These are phyloP conservation scores for Chlorella sp. DNA, from an alignment of 139 green algal genomes.

Conservation along the genomic window DNA sequence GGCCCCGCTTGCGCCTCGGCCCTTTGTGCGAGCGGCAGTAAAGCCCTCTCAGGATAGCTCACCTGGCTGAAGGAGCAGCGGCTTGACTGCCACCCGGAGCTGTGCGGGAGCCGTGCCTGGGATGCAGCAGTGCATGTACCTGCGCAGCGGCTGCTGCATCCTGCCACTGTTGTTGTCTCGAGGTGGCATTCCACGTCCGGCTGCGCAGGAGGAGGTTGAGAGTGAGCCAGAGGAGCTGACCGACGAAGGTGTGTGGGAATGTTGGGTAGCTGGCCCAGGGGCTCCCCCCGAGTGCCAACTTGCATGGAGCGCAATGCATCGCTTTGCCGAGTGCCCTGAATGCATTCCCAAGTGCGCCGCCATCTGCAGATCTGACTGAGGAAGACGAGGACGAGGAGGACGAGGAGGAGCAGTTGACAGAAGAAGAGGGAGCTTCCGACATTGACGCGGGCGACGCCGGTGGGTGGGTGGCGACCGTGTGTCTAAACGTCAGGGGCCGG, in stretches of 20 bases:
- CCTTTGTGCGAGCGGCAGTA: no score
- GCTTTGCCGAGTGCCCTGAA: not conserved
- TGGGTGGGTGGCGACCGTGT: not conserved
- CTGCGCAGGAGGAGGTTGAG: constrained; percentile 22
- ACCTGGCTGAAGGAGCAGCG: no score
- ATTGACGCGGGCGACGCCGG: not conserved
- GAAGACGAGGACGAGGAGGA: constrained; percentile 13
- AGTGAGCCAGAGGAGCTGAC: constrained; percentile 18
- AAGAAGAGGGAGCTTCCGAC: not conserved
- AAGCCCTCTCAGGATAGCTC: no score
- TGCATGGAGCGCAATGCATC: not conserved
- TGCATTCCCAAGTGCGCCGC: not conserved
- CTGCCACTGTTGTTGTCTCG: not conserved
- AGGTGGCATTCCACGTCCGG: not conserved
- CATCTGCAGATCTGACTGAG: constrained; percentile 19
- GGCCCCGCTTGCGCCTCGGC: not conserved
- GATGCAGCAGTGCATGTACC: no score
- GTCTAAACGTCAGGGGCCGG: not conserved
- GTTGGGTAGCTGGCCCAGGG: not conserved
- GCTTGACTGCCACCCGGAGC: no score
- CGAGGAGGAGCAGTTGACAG: not conserved
- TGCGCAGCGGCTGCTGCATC: no score
- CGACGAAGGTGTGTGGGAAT: not conserved
- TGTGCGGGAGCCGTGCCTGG: no score
- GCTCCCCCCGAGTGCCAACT: not conserved